phyloP scores from a whole-genome alignment of 2,329 filamentous ascomycete genomes.

The Akanthomyces lecanii region DNA sequence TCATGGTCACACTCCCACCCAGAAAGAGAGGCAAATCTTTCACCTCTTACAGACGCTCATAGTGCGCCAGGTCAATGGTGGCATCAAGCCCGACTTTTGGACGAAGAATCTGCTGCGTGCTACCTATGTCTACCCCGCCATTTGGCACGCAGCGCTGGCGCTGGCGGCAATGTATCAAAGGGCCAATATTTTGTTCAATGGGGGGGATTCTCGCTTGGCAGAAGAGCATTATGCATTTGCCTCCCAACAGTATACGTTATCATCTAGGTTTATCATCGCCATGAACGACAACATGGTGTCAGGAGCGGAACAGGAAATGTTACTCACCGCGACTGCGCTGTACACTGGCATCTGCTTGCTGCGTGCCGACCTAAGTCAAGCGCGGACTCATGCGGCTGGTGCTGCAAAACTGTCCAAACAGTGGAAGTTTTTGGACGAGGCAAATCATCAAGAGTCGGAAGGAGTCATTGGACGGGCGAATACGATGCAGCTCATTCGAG shows the following conservation, averaged over 20 bases:
- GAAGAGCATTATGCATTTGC: conserved; percentile 16
- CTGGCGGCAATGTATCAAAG: conserved; percentile 12
- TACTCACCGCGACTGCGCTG: conserved; percentile 20
- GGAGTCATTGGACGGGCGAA: conserved; percentile 8
- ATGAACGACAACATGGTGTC: conserved; percentile 11
- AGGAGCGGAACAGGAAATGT: conserved; percentile 12
- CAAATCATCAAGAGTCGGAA: not conserved
- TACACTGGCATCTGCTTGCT: conserved; percentile 19
- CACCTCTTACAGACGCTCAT: not conserved
- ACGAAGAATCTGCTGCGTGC: conserved; percentile 7
- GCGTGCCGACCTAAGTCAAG: conserved; percentile 17
- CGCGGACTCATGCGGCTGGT: conserved; percentile 16
- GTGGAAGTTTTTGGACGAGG: conserved; percentile 18
- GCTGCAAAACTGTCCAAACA: conserved; percentile 17
- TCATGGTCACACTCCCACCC: not conserved
- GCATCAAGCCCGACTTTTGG: conserved; percentile 10
- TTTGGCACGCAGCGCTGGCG: conserved; percentile 12
- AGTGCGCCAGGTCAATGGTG: conserved; percentile 3
- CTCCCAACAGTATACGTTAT: conserved; percentile 18
- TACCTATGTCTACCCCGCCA: conserved; percentile 10
- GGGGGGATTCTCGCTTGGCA: not conserved
- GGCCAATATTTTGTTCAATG: not conserved
- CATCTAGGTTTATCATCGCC: conserved; percentile 16
- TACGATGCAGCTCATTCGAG: conserved; percentile 16
- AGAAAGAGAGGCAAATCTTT: conserved; percentile 4